Evolutionary conservation across 352 stramenopile species (phyloP), one percentile per base, ranked within the genome.

Genomic region (Phytopythium mirpurense): DNA sequence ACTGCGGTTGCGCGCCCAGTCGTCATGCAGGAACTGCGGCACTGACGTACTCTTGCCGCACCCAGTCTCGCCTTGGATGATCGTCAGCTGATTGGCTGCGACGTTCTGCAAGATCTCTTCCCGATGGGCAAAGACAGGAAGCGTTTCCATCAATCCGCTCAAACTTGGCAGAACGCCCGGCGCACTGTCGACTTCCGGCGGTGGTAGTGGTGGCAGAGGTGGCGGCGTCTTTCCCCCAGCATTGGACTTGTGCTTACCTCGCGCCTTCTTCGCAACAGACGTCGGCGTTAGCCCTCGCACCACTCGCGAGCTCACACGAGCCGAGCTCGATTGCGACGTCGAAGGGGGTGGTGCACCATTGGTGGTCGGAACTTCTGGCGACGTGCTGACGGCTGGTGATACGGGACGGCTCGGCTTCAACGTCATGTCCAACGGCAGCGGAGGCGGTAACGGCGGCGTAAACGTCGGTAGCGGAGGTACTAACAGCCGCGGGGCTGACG

Each of bases 31-130:
- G 64, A 98, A 97, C 45, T 96, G 78, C 21, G 96, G 96, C 5
- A 99, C 86, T 8, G 92, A 87, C 9, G 86, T 97, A 56, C 77
- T 96, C 70, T 99, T 99, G n/a, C 97, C 97, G 63, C 96, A 99
- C 6, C 96, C 96, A 27, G 88, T 97, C 56, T 98, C 91, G 3
- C 90, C 91, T 67, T 96, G 87, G 40, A 97, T 96, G 42, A 98
- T 95, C 9, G 89, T 97, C 3, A 98, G 72, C 51, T 91, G 83
- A 51, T 97, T 91, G 14, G 63, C 63, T 3, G 45, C 55, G 12
- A 98, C 76, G 31, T 92, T 93, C 29, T 83, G 51, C 18, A 97
- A 24, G 59, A 98, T 97, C 45, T 93, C 67, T 18, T 96, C 72
- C 18, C 78, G 71, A 62, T 98, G 87, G 26, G 72, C 65, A 63